Conservation (phyloP, 257 asterid species). For the Craterostigma plantagineum region DNA sequence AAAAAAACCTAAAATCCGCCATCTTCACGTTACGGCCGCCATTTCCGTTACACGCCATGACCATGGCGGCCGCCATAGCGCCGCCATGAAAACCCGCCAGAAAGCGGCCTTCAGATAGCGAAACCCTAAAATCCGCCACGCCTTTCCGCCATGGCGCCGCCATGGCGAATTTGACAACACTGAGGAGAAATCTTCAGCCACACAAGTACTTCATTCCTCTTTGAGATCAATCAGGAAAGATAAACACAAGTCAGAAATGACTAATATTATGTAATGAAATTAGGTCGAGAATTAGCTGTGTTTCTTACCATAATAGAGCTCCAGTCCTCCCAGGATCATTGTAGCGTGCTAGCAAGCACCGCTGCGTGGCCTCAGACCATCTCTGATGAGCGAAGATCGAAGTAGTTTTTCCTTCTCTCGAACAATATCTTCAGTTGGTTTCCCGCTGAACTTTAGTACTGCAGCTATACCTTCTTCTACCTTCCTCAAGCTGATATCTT, state of each 20-base stretch:
- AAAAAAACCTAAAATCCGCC: no score
- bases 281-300: not conserved
- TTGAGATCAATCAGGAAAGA: conserved; percentile 6
- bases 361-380: conserved; percentile 35
- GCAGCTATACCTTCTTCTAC: conserved; percentile 80
- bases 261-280: not conserved
- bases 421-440: conserved; percentile 48
- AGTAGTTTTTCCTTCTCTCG: conserved; percentile 44
- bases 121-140: no score
- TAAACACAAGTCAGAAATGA: not conserved
- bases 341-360: conserved; percentile 84
- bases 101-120: no score
- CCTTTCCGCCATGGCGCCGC: no score
- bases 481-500: conserved; percentile 36
- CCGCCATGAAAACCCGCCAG: no score
- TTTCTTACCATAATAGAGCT: conserved; percentile 47
- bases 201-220: conserved; percentile 85
- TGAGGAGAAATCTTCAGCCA: conserved; percentile 78
- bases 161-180: no score
- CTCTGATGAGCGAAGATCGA: conserved; percentile 23
- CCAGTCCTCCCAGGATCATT: conserved; percentile 86
- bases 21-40: no score
- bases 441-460: conserved; percentile 66
- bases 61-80: no score
- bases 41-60: no score